Evolutionary conservation across 305 asterid species (phyloP).

Genomic region (Fraxinus ornus): DNA sequence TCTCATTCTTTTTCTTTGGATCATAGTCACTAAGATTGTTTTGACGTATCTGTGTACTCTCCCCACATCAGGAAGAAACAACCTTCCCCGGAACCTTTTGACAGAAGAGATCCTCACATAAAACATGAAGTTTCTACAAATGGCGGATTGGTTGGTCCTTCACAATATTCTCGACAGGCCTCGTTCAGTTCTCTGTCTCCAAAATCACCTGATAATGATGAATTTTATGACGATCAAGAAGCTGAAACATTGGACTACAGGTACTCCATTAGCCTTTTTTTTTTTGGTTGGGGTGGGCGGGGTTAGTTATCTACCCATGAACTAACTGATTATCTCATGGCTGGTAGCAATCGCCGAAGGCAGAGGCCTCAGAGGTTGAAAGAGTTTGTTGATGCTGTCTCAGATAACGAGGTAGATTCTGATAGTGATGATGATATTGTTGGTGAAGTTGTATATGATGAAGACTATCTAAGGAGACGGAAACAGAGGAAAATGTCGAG

Average conservation of each 20-base stretch:
- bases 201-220: slow-evolving; percentile 59
- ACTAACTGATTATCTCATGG: slow-evolving; percentile 26
- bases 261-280: slow-evolving; percentile 35
- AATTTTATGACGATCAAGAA: slow-evolving; percentile 45
- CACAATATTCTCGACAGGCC: slow-evolving; percentile 43
- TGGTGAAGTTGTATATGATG: slow-evolving; percentile 94
- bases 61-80: slow-evolving; percentile 55
- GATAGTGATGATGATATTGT: slow-evolving; percentile 92
- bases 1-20: not conserved
- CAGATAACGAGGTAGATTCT: slow-evolving; percentile 67
- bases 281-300: not conserved
- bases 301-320: not conserved
- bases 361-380: slow-evolving; percentile 77
- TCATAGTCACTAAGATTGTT: not conserved
- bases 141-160: slow-evolving; percentile 67
- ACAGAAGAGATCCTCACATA: slow-evolving; percentile 48
- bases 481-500: slow-evolving; percentile 60
- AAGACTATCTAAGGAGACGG: slow-evolving; percentile 67
- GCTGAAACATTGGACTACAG: slow-evolving; percentile 64
- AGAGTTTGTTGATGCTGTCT: slow-evolving; percentile 70
- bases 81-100: slow-evolving; percentile 55
- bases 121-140: slow-evolving; percentile 57
- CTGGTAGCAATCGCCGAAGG: slow-evolving; percentile 65
- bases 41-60: slow-evolving; percentile 19
- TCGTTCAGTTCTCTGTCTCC: slow-evolving; percentile 59